phyloP scores from a whole-genome alignment of 495 filamentous ascomycete species.

The Penicillium simplicissimum region DNA sequence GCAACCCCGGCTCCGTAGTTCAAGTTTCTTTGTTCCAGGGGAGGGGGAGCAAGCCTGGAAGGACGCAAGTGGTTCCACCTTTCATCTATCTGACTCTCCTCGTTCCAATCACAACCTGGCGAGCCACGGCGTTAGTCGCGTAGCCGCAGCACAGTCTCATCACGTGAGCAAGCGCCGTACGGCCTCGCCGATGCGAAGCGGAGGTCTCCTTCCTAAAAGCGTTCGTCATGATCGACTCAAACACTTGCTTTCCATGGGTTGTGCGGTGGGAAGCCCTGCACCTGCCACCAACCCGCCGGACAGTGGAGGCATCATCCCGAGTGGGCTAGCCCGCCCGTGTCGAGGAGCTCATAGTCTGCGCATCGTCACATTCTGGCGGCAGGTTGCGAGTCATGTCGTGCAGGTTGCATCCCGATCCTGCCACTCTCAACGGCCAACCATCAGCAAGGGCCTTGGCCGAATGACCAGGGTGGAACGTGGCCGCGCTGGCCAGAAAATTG shows the following conservation, averaged over 20 bases:
- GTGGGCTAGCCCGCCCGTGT: background rate
- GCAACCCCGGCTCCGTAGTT: background rate
- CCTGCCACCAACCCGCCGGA: background rate
- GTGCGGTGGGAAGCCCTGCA: background rate
- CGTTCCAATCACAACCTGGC: slow-evolving; percentile 17
- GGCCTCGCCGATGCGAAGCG: background rate
- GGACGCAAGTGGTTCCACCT: slow-evolving; percentile 4
- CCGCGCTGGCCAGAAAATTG: slow-evolving; percentile 2
- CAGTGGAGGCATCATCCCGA: slow-evolving; percentile 4
- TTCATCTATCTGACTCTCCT: slow-evolving; percentile 2
- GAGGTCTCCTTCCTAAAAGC: slow-evolving; percentile 10
- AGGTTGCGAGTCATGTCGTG: slow-evolving; percentile 32
- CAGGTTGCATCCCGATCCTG: slow-evolving; percentile 19
- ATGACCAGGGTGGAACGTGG: slow-evolving; percentile 21
- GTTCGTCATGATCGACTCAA: slow-evolving; percentile 5
- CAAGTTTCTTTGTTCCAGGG: background rate
- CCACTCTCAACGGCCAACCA: slow-evolving; percentile 20
- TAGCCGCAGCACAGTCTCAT: slow-evolving; percentile 26
- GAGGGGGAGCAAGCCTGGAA: background rate
- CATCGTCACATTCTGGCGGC: slow-evolving; percentile 14
- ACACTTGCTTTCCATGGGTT: background rate
- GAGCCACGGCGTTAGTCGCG: slow-evolving; percentile 22
- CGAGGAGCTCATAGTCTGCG: background rate
- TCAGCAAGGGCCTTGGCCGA: slow-evolving; percentile 1
- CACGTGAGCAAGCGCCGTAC: slow-evolving; percentile 21